Evolutionary conservation across 1,284 basidiomycete genomes (phyloP).

Genomic region (Volvariella volvacea): DNA sequence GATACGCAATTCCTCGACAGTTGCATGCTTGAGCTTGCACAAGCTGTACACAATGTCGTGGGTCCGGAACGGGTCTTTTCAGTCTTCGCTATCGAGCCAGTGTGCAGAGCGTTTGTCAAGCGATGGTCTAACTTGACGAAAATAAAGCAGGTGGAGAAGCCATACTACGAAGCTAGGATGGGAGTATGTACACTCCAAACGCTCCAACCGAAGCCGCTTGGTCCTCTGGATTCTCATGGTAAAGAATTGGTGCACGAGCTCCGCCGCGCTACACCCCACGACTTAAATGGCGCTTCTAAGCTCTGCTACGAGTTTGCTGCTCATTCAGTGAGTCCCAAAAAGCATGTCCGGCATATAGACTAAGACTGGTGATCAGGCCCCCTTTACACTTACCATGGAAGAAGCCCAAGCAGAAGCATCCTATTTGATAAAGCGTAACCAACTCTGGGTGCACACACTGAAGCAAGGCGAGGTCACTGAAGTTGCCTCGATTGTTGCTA

Average conservation of each 20-base stretch:
- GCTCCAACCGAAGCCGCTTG: background rate
- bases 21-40: slow-evolving; percentile 3
- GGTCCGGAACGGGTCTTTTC: slow-evolving; percentile 8
- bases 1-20: background rate
- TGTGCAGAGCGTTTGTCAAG: slow-evolving; percentile 6
- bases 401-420: slow-evolving; percentile 7
- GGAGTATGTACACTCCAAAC: slow-evolving; percentile 4
- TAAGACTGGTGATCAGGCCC: no score
- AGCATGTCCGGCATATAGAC: no score
- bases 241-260: background rate
- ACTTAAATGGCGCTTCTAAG: slow-evolving; percentile 3
- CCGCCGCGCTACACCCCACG: background rate
- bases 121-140: slow-evolving; percentile 7
- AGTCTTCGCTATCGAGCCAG: slow-evolving; percentile 8
- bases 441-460: slow-evolving; percentile 10
- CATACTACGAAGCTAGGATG: slow-evolving; percentile 11
- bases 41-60: slow-evolving; percentile 3
- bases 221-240: no score
- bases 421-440: slow-evolving; percentile 5
- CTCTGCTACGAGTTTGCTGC: slow-evolving; percentile 10
- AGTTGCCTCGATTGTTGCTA: slow-evolving; percentile 11
- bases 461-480: background rate
- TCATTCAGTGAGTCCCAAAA: slow-evolving; percentile 6
- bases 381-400: slow-evolving; percentile 8
- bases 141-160: background rate